Conservation (phyloP, 78 protist species). For the Isochrysis galbana region DNA sequence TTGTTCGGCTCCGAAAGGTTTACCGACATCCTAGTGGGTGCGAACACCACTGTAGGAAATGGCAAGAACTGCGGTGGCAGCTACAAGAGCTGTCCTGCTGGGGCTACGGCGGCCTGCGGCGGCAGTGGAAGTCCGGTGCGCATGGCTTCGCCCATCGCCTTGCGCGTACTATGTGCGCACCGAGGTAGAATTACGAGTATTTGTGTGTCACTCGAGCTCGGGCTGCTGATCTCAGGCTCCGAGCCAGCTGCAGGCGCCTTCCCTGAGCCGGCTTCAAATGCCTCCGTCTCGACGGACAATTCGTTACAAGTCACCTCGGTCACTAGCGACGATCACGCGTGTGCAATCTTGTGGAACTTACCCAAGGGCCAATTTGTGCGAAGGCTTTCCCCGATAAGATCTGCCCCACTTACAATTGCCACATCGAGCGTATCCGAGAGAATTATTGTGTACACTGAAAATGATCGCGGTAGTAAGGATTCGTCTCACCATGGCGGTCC, state of each 20-base stretch:
- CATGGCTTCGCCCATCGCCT: not conserved
- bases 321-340: not conserved
- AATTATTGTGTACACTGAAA: no score
- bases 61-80: no score
- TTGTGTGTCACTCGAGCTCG: not conserved
- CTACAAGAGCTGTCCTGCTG: no score
- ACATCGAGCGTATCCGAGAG: no score
- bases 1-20: not conserved
- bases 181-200: not conserved
- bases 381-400: not conserved
- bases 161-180: conserved; percentile 36
- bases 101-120: no score
- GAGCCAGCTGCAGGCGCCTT: not conserved
- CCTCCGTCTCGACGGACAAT: not conserved
- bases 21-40: not conserved
- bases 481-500: no score
- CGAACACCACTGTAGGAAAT: not conserved
- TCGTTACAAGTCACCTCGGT: not conserved
- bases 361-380: not conserved
- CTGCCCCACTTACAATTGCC: no score
- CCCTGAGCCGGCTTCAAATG: not conserved
- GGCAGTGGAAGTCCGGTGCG: not conserved
- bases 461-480: no score
- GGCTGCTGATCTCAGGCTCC: not conserved
- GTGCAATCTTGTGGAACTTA: not conserved